Evolutionary conservation across 176 grass and related monocot genomes (phyloP), one percentile per base, ranked within the genome.

Genomic region (Ananas comosus): DNA sequence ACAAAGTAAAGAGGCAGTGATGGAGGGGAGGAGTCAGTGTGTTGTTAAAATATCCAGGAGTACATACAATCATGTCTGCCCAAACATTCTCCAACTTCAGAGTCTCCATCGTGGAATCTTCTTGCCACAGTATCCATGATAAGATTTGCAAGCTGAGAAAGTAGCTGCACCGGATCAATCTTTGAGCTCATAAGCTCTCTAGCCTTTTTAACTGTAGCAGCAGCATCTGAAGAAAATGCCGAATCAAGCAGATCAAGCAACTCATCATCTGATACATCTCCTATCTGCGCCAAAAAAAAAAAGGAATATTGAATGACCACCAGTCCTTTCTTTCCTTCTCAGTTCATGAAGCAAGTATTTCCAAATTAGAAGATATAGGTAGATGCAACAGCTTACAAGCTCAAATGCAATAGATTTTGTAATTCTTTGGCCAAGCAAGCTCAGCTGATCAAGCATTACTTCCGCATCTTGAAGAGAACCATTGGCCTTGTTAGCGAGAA

Each of bases 51-150:
- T 42, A 8, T 42, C 33, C 33, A 82, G 22, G 65, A n/a, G n/a
- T 11, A 50, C 72, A 64, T 82, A 87, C 81, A 66, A 74, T 76
- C 72, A 63, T 81, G 61, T 74, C 71, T 67, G 13, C 51, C 75
- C 53, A 47, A 69, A 70, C 75, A 67, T 72, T 76, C 75, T 72
- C 80, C 76, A 49, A 79, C 68, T 85, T 87, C 82, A 53, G 80
- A 54, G 68, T 76, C 54, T 25, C 64, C 80, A 50, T 73, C 69
- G 12, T 63, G 79, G 58, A 73, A 77, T 67, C 79, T 91, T 13
- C 77, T 80, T 77, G 86, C 81, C 81, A 97, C 80, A 79, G 92
- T 68, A 67, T 97, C 84, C 86, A 91, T 90, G 70, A 97, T 90
- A 71, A 92, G 74, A 80, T 85, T 90, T 64, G 89, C 86, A 29